Base-by-base conservation (phyloP, 805 yeast species). In the Saturnispora silvae region DNA sequence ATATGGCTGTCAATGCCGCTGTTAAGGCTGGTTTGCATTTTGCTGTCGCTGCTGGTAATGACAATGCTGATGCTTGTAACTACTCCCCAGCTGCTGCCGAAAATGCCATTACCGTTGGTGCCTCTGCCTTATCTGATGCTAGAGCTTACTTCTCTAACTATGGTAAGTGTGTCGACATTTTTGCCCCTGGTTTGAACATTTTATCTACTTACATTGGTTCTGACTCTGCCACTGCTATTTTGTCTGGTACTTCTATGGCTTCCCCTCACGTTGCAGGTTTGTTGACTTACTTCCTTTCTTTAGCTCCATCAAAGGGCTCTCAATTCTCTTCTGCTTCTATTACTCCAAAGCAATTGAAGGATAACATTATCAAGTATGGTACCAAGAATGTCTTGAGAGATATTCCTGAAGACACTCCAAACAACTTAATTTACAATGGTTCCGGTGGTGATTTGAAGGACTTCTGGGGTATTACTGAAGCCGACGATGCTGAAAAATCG, bases 161-260 rank as follows among this genome's bases (percentile, higher is more conserved):
- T 61, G 98, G 98, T 59, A 72, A 70, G 55, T 89, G 98, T 69
- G 96, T 92, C 41, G 96, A 89, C 56, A 80, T 89, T 46, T 89
- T 85, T 56, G 98, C 95, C 20, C 98, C 98, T 18, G 98, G 98
- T 54, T 78, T 85, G 52, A 80, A 84, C 57, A 75, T 89, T 43
- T 67, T 80, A 48, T 84, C 95, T 31, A 81, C 89, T 27, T 82
- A 81, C 57, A 81, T 78, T 57, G 92, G 94, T 31, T 76, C 85
- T 4, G 67, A 70, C 36, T 61, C 73, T 37, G 82, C 86, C 30
- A 80, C 89, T 47, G 86, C 92, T 31, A 74, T 83, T 28, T 67
- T 82, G 57, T 81, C 95, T 27, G 98, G 98, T 63, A 89, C 96
- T 9, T 89, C 97, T 13, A 89, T 89, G 98, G 96, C 97, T 17